These are phyloP conservation scores for Gaultheria prostrata DNA, from an alignment of 148 eudicot genomes.

Conservation along the genomic window DNA sequence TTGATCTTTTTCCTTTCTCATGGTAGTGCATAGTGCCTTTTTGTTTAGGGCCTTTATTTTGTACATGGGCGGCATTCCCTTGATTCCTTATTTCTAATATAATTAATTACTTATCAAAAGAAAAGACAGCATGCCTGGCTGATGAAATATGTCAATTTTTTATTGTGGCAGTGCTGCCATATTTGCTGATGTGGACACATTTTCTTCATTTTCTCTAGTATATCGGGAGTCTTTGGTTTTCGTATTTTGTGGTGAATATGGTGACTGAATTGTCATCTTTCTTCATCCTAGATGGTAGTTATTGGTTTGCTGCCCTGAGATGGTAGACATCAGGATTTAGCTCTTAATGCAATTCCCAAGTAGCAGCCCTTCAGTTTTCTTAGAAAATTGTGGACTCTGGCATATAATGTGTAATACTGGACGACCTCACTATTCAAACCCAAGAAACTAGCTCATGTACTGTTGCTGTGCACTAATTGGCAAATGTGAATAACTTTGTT, in stretches of 20 bases:
- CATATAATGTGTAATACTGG: neutral
- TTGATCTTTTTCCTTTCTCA: too few relatives aligned
- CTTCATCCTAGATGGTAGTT: neutral
- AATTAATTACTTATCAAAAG: too few relatives aligned
- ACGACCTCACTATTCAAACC: slow-evolving; percentile 1
- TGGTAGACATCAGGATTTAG: neutral
- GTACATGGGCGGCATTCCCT: too few relatives aligned
- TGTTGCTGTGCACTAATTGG: neutral
- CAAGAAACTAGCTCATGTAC: neutral
- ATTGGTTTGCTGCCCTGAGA: neutral
- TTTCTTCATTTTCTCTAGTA: neutral
- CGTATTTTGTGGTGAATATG: neutral
- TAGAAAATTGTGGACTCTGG: neutral
- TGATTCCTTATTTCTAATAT: too few relatives aligned
- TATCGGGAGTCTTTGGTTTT: neutral
- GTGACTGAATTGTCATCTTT: neutral
- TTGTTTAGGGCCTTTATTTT: too few relatives aligned
- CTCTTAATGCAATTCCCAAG: neutral
- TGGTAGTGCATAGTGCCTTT: too few relatives aligned
- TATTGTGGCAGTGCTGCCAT: neutral
- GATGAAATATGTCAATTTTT: neutral
- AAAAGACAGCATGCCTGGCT: neutral
- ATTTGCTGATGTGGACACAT: neutral
- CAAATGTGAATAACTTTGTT: neutral
- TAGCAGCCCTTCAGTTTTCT: neutral